These are phyloP conservation scores for Ailanthus altissimus DNA, from an alignment of 345 rosid species.

Conservation along the genomic window DNA sequence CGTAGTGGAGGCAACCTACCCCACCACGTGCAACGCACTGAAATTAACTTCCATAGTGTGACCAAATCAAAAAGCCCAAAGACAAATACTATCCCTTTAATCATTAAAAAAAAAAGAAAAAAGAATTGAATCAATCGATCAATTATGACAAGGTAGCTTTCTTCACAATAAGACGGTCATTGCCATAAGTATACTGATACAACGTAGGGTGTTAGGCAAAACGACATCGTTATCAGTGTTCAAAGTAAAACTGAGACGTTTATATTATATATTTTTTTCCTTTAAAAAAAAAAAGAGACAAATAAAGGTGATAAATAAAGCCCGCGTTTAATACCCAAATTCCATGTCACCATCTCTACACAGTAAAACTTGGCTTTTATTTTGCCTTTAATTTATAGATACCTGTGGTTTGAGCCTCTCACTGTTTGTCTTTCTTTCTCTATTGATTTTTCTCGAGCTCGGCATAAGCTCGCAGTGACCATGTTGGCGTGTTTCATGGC, in stretches of 20 bases:
- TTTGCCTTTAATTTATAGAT: constrained; percentile 14
- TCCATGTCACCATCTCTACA: constrained; percentile 34
- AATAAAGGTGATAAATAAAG: constrained; percentile 17
- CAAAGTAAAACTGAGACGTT: neutral
- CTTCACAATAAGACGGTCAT: constrained; percentile 10
- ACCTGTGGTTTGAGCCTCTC: neutral
- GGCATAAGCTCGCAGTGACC: constrained; percentile 39
- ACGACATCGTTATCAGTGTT: neutral
- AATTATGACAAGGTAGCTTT: neutral
- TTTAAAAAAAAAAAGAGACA: constrained; percentile 11
- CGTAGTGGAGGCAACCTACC: constrained; percentile 23
- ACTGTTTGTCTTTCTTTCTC: neutral
- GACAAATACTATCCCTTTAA: neutral
- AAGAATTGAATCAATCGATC: neutral
- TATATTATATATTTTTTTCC: neutral
- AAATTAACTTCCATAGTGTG: constrained; percentile 3
- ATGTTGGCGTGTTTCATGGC: constrained; percentile 53
- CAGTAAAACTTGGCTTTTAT: constrained; percentile 29
- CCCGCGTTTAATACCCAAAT: constrained; percentile 43
- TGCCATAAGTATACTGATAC: neutral
- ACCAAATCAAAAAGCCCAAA: neutral
- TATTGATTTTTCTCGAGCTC: constrained; percentile 37
- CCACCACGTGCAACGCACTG: constrained; percentile 43
- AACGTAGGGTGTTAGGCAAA: neutral
- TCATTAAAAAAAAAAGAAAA: no score